Conservation (phyloP, 441 rosid species). For the Omphalea diandra region DNA sequence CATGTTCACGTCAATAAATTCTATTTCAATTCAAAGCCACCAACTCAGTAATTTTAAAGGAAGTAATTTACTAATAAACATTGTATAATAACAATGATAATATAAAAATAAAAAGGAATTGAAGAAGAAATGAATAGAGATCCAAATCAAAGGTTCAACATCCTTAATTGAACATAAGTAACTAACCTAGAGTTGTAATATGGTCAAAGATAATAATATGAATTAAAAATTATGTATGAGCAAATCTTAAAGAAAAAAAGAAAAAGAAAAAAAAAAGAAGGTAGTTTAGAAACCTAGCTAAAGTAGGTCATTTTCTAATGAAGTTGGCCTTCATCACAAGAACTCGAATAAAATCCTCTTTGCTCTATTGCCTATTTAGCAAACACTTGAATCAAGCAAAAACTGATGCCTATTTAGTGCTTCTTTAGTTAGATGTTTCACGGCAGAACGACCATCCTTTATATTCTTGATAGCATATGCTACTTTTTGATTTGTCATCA, state of each 20-base stretch:
- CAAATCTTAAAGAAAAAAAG: no score
- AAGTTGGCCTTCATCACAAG: constrained; percentile 64
- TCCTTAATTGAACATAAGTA: neutral
- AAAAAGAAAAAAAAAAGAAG: neutral
- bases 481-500: no score
- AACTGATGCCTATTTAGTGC: no score
- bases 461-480: no score
- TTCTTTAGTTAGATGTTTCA: no score
- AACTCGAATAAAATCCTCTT: constrained; percentile 47
- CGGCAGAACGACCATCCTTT: no score
- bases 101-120: no score
- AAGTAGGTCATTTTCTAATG: constrained; percentile 88
- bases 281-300: constrained; percentile 68
- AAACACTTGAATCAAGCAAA: no score
- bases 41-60: neutral
- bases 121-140: neutral
- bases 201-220: neutral
- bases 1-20: neutral
- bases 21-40: neutral
- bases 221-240: no score
- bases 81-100: no score
- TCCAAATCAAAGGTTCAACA: constrained; percentile 5
- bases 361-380: no score
- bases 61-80: no score
- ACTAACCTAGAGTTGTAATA: neutral